These are phyloP conservation scores for Xerocomus potaroensis DNA, from an alignment of 768 basidiomycete species.

Conservation along the genomic window DNA sequence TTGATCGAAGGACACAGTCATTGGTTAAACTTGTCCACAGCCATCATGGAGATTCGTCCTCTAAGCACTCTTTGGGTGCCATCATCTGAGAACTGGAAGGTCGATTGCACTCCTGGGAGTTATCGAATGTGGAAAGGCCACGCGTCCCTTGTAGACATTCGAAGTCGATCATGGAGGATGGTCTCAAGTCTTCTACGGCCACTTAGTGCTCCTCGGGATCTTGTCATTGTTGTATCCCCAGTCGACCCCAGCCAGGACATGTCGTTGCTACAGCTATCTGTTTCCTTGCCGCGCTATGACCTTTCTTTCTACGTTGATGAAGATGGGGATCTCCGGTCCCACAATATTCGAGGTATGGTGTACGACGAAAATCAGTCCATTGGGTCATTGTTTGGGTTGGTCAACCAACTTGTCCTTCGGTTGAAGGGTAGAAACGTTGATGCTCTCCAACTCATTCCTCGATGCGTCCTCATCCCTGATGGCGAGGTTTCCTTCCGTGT, in stretches of 20 bases:
- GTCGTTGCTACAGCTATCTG: slow-evolving; percentile 14
- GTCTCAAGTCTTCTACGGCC: slow-evolving; percentile 19
- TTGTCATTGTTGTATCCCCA: slow-evolving; percentile 15
- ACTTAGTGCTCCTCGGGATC: slow-evolving; percentile 18
- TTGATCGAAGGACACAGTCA: slow-evolving; percentile 25
- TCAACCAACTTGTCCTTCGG: slow-evolving; percentile 38
- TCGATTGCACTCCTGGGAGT: slow-evolving; percentile 8
- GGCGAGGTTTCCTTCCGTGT: slow-evolving; percentile 32
- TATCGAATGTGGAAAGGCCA: slow-evolving; percentile 6
- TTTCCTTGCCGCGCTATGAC: slow-evolving; percentile 36
- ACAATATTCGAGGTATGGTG: slow-evolving; percentile 38
- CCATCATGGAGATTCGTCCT: slow-evolving; percentile 28
- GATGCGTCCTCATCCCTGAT: slow-evolving; percentile 36
- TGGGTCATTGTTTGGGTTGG: slow-evolving; percentile 43
- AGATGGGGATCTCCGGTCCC: slow-evolving; percentile 34
- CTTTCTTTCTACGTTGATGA: slow-evolving; percentile 38
- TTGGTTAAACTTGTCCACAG: slow-evolving; percentile 27
- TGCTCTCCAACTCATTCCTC: background rate
- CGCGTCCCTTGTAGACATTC: slow-evolving; percentile 23
- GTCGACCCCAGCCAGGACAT: background rate
- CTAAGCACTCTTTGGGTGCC: slow-evolving; percentile 21
- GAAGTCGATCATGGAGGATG: slow-evolving; percentile 26
- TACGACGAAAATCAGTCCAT: slow-evolving; percentile 38
- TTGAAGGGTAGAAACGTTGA: slow-evolving; percentile 7
- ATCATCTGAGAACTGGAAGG: slow-evolving; percentile 25